Evolutionary conservation across 768 basidiomycete genomes (phyloP).

Genomic region (Mycena kentingensis): DNA sequence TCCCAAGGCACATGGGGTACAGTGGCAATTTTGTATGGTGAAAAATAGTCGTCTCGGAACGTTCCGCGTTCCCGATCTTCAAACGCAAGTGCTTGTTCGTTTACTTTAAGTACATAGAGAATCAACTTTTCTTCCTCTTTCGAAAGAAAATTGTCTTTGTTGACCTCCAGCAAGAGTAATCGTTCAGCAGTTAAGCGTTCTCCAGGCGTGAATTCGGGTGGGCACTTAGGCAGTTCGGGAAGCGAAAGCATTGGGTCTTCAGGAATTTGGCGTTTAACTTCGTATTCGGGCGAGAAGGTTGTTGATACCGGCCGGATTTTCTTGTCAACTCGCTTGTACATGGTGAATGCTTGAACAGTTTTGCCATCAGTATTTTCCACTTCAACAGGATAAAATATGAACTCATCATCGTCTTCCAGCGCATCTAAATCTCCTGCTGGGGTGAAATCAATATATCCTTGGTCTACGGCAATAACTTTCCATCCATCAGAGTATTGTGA

Average conservation of each 20-base stretch:
- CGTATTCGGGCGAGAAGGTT: conserved; percentile 12
- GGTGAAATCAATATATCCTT: no score
- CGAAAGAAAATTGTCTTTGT: neutral
- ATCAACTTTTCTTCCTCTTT: no score
- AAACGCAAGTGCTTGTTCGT: neutral
- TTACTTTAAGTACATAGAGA: neutral
- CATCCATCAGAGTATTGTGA: no score
- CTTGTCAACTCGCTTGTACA: conserved; percentile 19
- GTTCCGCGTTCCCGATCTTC: neutral
- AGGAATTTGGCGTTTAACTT: conserved; percentile 14
- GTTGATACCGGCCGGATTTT: conserved; percentile 28
- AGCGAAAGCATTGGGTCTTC: conserved; percentile 1
- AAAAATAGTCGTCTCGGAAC: conserved; percentile 27
- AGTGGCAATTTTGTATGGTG: conserved; percentile 32
- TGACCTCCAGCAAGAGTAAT: neutral
- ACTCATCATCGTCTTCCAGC: neutral
- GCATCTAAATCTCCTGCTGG: no score
- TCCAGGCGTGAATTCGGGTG: neutral
- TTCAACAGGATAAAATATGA: neutral
- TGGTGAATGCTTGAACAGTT: neutral
- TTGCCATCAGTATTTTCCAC: neutral
- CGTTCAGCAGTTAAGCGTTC: neutral
- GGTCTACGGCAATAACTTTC: no score
- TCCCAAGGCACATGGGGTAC: conserved; percentile 39
- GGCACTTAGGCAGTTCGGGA: neutral